Evolutionary conservation across 1,284 basidiomycete species (phyloP), one percentile per base, ranked within the genome.

Genomic region (Rhodotorula sp.): DNA sequence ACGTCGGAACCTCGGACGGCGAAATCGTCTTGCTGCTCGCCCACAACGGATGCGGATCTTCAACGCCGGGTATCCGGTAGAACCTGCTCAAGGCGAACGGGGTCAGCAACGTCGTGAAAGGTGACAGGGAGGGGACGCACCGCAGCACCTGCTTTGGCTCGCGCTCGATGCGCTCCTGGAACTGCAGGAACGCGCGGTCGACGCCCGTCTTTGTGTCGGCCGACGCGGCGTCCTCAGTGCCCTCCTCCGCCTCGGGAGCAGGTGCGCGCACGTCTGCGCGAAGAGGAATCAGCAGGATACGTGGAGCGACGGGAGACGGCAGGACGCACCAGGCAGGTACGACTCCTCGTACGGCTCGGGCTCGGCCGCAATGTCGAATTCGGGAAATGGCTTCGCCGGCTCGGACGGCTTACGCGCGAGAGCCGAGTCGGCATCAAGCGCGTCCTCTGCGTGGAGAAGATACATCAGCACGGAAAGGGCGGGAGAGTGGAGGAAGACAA

Each of bases 141-240:
- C 75, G 67, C 0, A 76, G 50, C 19, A 76, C 75, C 61, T 76
- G 75, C 37, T 70, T 61, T 12, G 75, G 75, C 57, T 74, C 58
- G 8, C 75, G 67, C 64, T 72, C 68, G 53, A 76, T 62, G n/a
- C 75, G 58, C 37, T 74, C 75, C 55, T 76, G 75, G 67, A 76
- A 76, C 6, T n/a, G 29, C 10, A 76, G 57, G 66, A 76, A 76
- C 17, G 71, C 68, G 12, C 34, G 39, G 48, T 76, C 75, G 57
- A 76, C 75, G 21, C 72, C 75, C 0, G 69, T 62, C n/a, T 64
- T 46, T 6, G 75, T 74, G 21, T 76, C 75, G 3, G 70, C 46
- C 46, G 64, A 68, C 15, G 60, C 70, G 19, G 67, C 70, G 41
- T 76, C 72, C 46, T 72, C 70, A 7, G 41, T 60, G 13, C 61